A percentile compares a stretch with the other conserved stretches of the same genome.
phyloP scores from a whole-genome alignment of 345 rosid species.

The Microcos paniculata region DNA sequence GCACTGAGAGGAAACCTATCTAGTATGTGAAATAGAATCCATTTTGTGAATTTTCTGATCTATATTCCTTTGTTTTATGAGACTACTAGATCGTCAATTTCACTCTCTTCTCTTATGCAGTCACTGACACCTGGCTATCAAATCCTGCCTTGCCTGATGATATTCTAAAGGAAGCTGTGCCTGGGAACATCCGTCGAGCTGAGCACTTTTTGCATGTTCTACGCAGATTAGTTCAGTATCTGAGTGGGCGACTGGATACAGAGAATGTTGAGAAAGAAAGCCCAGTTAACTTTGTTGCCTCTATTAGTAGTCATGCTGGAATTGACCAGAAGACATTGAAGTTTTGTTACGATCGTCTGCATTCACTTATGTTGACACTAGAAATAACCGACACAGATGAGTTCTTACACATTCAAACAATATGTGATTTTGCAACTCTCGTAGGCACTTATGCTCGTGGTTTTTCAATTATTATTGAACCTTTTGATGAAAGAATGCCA shows the following conservation, averaged over 20 bases:
- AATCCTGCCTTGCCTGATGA: slow-evolving; percentile 99
- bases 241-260: slow-evolving; percentile 70
- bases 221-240: slow-evolving; percentile 85
- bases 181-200: slow-evolving; percentile 95
- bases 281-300: slow-evolving; percentile 80
- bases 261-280: slow-evolving; percentile 93
- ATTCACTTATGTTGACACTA: slow-evolving; percentile 88
- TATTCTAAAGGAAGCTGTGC: slow-evolving; percentile 93
- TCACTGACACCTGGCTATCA: slow-evolving; percentile 84
- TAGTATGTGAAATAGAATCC: slow-evolving; percentile 44
- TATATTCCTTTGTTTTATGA: not conserved
- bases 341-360: slow-evolving; percentile 96
- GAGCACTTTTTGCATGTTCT: slow-evolving; percentile 93
- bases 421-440: slow-evolving; percentile 96
- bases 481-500: slow-evolving; percentile 98
- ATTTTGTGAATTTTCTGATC: not conserved
- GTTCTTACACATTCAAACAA: slow-evolving; percentile 87
- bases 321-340: slow-evolving; percentile 89
- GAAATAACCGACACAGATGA: slow-evolving; percentile 97
- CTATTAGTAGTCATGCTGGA: slow-evolving; percentile 76
- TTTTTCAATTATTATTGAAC: slow-evolving; percentile 93
- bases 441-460: slow-evolving; percentile 90
- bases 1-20: slow-evolving; percentile 85
- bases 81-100: not conserved
- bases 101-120: slow-evolving; percentile 35